Evolutionary conservation across 305 asterid species (phyloP).

Genomic region (Plantago rigida): DNA sequence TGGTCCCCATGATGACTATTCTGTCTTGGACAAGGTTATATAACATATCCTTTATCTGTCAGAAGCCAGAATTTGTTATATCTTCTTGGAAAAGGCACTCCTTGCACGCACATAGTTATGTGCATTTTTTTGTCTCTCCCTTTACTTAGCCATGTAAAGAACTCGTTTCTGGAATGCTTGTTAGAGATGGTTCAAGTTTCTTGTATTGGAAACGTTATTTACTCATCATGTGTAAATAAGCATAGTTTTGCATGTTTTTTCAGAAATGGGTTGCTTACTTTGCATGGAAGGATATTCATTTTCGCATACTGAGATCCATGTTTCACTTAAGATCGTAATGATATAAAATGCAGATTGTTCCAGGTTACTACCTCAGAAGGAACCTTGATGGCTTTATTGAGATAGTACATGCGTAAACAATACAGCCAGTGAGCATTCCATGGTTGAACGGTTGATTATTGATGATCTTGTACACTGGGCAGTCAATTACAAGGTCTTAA

Average conservation of each 20-base stretch:
- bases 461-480: constrained; percentile 91
- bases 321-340: constrained; percentile 19
- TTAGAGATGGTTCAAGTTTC: neutral
- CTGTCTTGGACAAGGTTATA: constrained; percentile 80
- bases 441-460: constrained; percentile 84
- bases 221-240: neutral
- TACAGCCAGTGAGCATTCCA: constrained; percentile 91
- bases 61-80: neutral
- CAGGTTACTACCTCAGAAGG: constrained; percentile 92
- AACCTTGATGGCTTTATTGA: constrained; percentile 77
- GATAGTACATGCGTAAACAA: constrained; percentile 84
- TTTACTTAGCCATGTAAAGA: too few species aligned
- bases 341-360: constrained; percentile 70
- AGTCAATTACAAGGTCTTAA: constrained; percentile 64
- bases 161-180: neutral
- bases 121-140: too few species aligned
- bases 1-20: constrained; percentile 61
- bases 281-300: neutral
- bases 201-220: constrained; percentile 1
- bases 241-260: neutral
- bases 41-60: constrained; percentile 19
- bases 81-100: neutral
- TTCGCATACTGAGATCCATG: neutral
- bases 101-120: too few species aligned
- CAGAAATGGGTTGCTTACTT: constrained; percentile 7